Conservation (phyloP, 1,284 basidiomycete species). For the Sphagnurus paluster region DNA sequence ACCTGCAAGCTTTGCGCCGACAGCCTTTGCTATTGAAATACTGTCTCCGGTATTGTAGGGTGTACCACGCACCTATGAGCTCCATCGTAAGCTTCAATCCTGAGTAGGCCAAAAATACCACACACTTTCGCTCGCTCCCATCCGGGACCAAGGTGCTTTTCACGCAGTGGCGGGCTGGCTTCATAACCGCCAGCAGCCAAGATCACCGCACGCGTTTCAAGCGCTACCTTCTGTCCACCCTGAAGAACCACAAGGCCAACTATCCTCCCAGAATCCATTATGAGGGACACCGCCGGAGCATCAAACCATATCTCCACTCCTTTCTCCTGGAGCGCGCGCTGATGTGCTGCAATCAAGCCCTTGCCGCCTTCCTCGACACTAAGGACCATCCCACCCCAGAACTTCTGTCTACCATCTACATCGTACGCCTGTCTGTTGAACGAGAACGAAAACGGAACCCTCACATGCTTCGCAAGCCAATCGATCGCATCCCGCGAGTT, state of each 20-base stretch:
- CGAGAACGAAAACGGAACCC: slow-evolving; percentile 57
- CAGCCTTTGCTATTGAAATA: slow-evolving; percentile 46
- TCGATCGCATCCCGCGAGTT: slow-evolving; percentile 52
- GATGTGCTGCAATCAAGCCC: slow-evolving; percentile 61
- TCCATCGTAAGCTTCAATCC: not conserved
- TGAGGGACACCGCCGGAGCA: slow-evolving; percentile 44
- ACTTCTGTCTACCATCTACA: slow-evolving; percentile 58
- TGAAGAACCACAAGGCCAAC: slow-evolving; percentile 45
- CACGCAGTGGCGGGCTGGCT: slow-evolving; percentile 50
- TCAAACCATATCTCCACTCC: slow-evolving; percentile 60
- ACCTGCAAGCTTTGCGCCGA: slow-evolving; percentile 57
- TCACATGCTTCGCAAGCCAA: slow-evolving; percentile 54
- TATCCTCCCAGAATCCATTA: slow-evolving; percentile 38
- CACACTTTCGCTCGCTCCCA: slow-evolving; percentile 60
- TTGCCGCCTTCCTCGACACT: slow-evolving; percentile 64
- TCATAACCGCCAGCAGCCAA: slow-evolving; percentile 70
- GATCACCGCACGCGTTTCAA: slow-evolving; percentile 47
- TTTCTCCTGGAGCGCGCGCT: slow-evolving; percentile 44
- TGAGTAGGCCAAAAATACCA: too few relatives aligned
- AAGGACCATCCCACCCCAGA: slow-evolving; percentile 69
- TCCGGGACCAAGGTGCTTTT: slow-evolving; percentile 49
- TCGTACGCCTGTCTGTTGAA: slow-evolving; percentile 70
- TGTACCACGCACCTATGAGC: slow-evolving; percentile 59
- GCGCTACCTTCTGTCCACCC: slow-evolving; percentile 32
- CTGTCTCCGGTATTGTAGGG: slow-evolving; percentile 70